Evolutionary conservation across 345 rosid genomes (phyloP).

Genomic region (Durio zibethinus): DNA sequence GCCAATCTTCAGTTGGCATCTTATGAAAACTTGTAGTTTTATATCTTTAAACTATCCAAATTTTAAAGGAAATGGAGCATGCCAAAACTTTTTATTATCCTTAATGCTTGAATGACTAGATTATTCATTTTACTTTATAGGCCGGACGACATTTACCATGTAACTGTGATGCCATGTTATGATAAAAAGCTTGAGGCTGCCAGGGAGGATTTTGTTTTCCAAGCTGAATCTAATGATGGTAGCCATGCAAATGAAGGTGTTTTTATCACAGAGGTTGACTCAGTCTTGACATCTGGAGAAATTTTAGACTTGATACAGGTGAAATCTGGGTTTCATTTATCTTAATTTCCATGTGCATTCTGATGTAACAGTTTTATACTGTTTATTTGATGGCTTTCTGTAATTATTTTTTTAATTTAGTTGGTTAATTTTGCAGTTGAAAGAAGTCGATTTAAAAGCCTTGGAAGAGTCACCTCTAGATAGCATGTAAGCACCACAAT

Average conservation of each 20-base stretch:
- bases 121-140: constrained; percentile 39
- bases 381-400: background rate
- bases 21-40: background rate
- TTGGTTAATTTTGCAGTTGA: constrained; percentile 49
- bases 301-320: constrained; percentile 83
- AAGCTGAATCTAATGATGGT: constrained; percentile 39
- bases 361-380: background rate
- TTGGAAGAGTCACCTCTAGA: constrained; percentile 78
- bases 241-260: constrained; percentile 18
- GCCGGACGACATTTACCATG: constrained; percentile 82
- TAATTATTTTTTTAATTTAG: constrained; percentile 8
- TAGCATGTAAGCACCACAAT: constrained; percentile 48
- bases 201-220: constrained; percentile 77
- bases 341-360: constrained; percentile 3
- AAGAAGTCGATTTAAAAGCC: constrained; percentile 57
- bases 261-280: constrained; percentile 74
- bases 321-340: constrained; percentile 16
- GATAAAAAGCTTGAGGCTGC: constrained; percentile 97
- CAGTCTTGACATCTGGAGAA: constrained; percentile 93
- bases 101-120: constrained; percentile 8
- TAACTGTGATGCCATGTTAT: constrained; percentile 95
- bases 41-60: background rate
- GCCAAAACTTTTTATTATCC: background rate
- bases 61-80: background rate
- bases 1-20: background rate